phyloP scores from a whole-genome alignment of 2,329 filamentous ascomycete species.

The Trichothecium sympodiale region DNA sequence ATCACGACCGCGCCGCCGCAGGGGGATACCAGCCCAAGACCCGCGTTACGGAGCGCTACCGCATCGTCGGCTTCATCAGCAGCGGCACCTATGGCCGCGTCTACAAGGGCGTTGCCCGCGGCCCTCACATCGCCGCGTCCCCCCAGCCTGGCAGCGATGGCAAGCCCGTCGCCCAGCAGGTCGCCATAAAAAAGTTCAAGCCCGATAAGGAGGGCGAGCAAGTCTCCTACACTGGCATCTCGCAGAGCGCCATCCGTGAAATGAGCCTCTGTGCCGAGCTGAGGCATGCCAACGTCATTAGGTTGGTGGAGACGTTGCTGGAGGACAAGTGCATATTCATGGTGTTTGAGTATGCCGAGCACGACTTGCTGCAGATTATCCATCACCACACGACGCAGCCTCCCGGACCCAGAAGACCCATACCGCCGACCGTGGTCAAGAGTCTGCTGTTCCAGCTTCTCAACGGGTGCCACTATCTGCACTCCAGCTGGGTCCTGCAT shows the following conservation, averaged over 20 bases:
- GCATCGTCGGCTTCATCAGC: constrained; percentile 95
- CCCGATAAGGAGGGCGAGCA: constrained; percentile 96
- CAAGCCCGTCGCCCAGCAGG: constrained; percentile 53
- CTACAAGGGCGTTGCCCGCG: constrained; percentile 78
- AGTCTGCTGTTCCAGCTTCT: constrained; percentile 94
- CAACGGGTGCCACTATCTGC: constrained; percentile 88
- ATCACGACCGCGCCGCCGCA: constrained; percentile 36
- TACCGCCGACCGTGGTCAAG: constrained; percentile 79
- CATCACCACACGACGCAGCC: constrained; percentile 91
- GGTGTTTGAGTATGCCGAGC: constrained; percentile 98
- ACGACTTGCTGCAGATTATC: constrained; percentile 94
- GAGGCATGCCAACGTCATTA: constrained; percentile 78
- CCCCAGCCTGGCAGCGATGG: not conserved
- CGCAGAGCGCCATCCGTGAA: constrained; percentile 91
- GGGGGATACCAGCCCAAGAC: constrained; percentile 63
- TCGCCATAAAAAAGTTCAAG: constrained; percentile 99
- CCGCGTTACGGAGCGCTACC: constrained; percentile 83
- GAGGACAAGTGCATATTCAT: constrained; percentile 99
- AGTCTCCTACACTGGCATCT: constrained; percentile 92
- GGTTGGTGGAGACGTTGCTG: constrained; percentile 86
- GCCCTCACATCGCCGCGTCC: constrained; percentile 1
- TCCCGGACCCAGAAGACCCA: constrained; percentile 73
- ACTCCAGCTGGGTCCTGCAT: constrained; percentile 94
- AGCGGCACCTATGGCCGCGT: constrained; percentile 96
- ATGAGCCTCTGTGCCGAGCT: constrained; percentile 96